These are phyloP conservation scores for Colletotrichum lentis DNA, from an alignment of 2,329 filamentous ascomycete species.

Conservation along the genomic window DNA sequence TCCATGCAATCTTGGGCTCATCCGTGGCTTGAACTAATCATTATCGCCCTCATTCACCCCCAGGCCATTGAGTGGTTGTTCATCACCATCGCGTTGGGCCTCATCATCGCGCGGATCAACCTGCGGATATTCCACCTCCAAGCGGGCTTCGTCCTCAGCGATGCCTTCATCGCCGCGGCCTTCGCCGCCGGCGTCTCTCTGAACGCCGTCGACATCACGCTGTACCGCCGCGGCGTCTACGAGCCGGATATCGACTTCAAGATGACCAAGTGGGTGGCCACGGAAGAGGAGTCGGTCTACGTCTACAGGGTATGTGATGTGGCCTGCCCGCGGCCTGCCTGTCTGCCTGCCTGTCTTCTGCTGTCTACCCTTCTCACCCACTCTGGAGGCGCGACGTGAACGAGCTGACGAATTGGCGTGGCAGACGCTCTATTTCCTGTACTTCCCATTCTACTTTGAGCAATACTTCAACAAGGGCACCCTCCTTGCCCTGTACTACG, in stretches of 20 bases:
- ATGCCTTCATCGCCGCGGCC: not conserved
- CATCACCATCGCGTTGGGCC: not conserved
- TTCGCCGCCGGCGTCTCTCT: not conserved
- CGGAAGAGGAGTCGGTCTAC: not conserved
- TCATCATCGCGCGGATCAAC: not conserved
- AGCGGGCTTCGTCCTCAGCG: not conserved
- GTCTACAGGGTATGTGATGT: not conserved
- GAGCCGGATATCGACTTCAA: not conserved
- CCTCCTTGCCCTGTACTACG: not conserved
- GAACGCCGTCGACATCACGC: not conserved
- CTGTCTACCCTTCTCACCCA: not conserved
- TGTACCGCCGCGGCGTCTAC: not conserved
- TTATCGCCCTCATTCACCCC: no score
- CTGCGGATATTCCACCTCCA: not conserved
- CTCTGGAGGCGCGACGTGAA: not conserved
- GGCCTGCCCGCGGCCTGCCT: not conserved
- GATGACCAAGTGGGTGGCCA: not conserved
- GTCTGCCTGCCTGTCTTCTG: no score
- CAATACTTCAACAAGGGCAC: slow-evolving; percentile 11
- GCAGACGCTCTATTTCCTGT: not conserved
- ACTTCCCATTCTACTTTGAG: not conserved
- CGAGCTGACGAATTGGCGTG: not conserved
- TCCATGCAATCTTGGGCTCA: no score
- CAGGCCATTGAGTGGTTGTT: not conserved
- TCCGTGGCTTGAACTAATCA: not conserved